Base-by-base conservation (phyloP, 192 early-diverging fungal genomes). In the Gonapodya sp. region DNA sequence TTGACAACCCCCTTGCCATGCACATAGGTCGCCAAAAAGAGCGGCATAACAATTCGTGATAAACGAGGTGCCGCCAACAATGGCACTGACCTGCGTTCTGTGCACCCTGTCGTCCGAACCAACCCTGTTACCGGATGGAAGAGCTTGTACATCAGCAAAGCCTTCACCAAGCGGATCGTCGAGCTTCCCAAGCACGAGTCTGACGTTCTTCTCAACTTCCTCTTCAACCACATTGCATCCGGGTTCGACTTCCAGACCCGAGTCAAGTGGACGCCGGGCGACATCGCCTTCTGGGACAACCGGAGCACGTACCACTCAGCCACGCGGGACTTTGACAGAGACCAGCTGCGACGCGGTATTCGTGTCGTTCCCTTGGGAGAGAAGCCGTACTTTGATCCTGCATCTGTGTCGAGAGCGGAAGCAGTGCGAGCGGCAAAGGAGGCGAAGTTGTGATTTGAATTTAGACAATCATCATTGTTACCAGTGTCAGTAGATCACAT, bases 231-330 rank as follows among this genome's bases (percentile, higher is more conserved):
- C 80, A 84, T 88, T n/a, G 79, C 84, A 31, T 83, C 86, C 74
- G 84, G 86, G 36, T 18, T 32, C 31, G 90, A 91, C 2, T 91
- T 88, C 79, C 85, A 88, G 36, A 89, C 87, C 31, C 85, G 89
- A 0, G 88, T 90, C 86, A 81, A 83, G 18, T 92, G 89, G 91
- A 74, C 84, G 36, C 87, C 88, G 79, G 84, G 91, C 83, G 85
- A 83, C 73, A 88, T 93, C 0, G 92, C 92, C 16, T 87, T 93
- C 35, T 92, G 92, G 91, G 90, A 92, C 79, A 92, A 92, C 85
- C 85, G 91, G 75, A 82, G 84, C 0, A 89, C 87, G 2, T 81
- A 85, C 73, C 90, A 93, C 79, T 84, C 85, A n/a, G 89, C 85
- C 35, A 83, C 79, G 64, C 81, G 31, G 31, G 86, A 86, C 73